Evolutionary conservation across 345 rosid genomes (phyloP), one percentile per base, ranked within the genome.

Genomic region (Aquilaria sinensis): DNA sequence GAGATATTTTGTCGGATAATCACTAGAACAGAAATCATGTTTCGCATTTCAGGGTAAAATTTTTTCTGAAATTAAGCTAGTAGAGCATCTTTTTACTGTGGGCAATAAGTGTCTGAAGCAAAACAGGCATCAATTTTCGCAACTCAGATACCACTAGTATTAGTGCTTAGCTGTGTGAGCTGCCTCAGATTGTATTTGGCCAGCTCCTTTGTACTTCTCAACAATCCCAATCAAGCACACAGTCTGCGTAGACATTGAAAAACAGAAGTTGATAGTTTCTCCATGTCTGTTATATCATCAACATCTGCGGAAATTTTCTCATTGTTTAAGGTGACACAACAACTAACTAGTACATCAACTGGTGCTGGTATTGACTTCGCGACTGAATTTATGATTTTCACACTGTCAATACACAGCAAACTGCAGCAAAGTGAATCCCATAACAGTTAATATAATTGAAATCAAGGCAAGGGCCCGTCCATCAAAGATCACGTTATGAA

Each of bases 371-470:
- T 64, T 43, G 96, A 82, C 74, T 91, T 87, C 9, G 99, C 97
- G 9, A 91, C 93, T 0, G 96, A 45, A 63, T 87, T 85, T 77
- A 94, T 91, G 64, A 91, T 85, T 65, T 85, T 89, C 91, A 84
- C 85, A 78, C 96, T 85, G 69, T 94, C 99, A 57, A 91, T 72
- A 10, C 96, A 94, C 97, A 29, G 99, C 99, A 84, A 90, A 94
- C 99, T 94, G 88, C 78, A 77, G 2, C 43, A 37, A 37, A 4
- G 7, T 37, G 4, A 37, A 37, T 3, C 43, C 43, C 43, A 3
- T 37, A 37, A 9, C 23, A 23, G 23, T 23, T 23, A 55, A 60
- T 7, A 32, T 4, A 15, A 53, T 37, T 37, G 45, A 49, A 23
- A 56, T 23, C 23, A 23, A 23, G 23, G 23, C 0, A 23, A 23